Conservation (phyloP, 768 basidiomycete genomes). For the Pholiota molesta region DNA sequence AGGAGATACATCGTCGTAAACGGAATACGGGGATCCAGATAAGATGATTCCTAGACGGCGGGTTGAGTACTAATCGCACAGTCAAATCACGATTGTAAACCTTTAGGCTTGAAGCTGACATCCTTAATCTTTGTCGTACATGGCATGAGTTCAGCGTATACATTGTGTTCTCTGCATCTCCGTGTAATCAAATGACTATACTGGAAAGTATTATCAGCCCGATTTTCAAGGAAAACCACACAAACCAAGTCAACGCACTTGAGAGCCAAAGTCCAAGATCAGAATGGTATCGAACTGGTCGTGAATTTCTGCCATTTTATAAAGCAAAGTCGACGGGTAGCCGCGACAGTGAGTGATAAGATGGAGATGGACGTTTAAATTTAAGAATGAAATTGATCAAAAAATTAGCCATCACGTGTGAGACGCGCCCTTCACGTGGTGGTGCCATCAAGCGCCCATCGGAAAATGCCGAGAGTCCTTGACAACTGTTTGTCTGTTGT, state of each 20-base stretch:
- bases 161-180: conserved; percentile 95
- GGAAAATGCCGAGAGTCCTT: background rate
- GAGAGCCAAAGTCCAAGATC: conserved; percentile 96
- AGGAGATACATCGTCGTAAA: conserved; percentile 91
- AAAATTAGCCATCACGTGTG: conserved; percentile 13
- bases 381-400: background rate
- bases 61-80: background rate
- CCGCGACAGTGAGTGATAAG: background rate
- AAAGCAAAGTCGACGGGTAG: background rate
- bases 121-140: conserved; percentile 92
- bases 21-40: conserved; percentile 97
- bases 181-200: conserved; percentile 97
- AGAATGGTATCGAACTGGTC: conserved; percentile 95
- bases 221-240: background rate
- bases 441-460: background rate
- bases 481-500: background rate
- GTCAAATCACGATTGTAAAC: conserved; percentile 37
- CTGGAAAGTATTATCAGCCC: conserved; percentile 40
- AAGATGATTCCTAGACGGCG: conserved; percentile 77
- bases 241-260: conserved; percentile 49
- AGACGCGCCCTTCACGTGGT: background rate
- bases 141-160: conserved; percentile 97
- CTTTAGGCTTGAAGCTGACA: conserved; percentile 92
- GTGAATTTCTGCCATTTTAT: conserved; percentile 82
- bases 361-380: background rate